Conservation (phyloP, 345 rosid genomes). For the Noccaea bulbosa region DNA sequence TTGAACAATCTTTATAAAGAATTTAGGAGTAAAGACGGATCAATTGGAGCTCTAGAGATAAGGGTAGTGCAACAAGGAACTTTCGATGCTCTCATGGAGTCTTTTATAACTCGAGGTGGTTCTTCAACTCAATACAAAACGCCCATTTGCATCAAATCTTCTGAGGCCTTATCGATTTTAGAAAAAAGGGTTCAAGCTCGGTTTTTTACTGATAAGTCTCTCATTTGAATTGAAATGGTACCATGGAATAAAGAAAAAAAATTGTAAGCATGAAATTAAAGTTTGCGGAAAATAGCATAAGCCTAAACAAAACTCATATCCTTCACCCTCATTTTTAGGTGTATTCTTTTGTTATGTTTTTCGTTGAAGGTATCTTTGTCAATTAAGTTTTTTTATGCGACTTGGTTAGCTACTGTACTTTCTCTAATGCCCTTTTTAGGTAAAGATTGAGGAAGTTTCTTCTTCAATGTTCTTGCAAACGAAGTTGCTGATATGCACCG, state of each 20-base stretch:
- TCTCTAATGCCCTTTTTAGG: no score
- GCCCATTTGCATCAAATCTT: conserved; percentile 64
- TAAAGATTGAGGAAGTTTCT: no score
- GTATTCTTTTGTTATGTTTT: no score
- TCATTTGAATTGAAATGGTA: no score
- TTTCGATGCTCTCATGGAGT: conserved; percentile 73
- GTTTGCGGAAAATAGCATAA: not conserved
- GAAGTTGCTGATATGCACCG: no score
- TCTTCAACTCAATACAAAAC: conserved; percentile 75
- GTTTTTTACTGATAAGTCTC: conserved; percentile 7
- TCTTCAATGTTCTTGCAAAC: no score
- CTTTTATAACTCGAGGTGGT: conserved; percentile 62
- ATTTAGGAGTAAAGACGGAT: conserved; percentile 49
- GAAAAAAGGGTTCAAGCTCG: conserved; percentile 1
- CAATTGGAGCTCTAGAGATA: conserved; percentile 65
- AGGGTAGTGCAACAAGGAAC: conserved; percentile 64
- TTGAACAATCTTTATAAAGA: conserved; percentile 57
- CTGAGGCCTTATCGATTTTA: conserved; percentile 38
- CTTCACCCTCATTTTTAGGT: no score
- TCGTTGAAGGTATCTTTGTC: no score
- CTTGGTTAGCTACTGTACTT: no score
- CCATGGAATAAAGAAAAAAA: no score
- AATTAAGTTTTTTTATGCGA: no score
- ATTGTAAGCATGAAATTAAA: conserved; percentile 13
- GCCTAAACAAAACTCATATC: no score